A percentile compares a stretch with the other conserved stretches of the same genome.
Conservation (phyloP, 2,329 filamentous ascomycete genomes). For the Neurospora sp. region DNA sequence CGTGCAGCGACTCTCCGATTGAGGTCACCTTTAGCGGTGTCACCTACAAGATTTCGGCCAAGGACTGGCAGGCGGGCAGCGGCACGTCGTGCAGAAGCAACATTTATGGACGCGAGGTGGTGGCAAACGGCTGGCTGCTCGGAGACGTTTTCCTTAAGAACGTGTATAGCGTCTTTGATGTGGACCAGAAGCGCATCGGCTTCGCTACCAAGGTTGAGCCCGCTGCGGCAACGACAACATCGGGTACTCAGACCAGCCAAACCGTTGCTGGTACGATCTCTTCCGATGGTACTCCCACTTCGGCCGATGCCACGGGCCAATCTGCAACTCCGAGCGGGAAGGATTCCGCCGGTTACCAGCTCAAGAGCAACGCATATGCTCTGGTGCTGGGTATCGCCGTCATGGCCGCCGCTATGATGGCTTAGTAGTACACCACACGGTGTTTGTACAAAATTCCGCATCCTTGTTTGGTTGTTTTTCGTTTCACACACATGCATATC, state of each 20-base stretch:
- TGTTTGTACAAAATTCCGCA: neutral
- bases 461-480: neutral
- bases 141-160: constrained; percentile 85
- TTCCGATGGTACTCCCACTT: constrained; percentile 13
- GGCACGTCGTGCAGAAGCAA: constrained; percentile 56
- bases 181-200: constrained; percentile 53
- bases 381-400: constrained; percentile 17
- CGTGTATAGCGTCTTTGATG: constrained; percentile 78
- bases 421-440: constrained; percentile 6
- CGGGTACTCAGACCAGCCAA: neutral
- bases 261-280: constrained; percentile 6
- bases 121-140: constrained; percentile 62
- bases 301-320: constrained; percentile 4
- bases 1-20: constrained; percentile 56
- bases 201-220: constrained; percentile 26
- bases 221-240: constrained; percentile 9
- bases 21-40: constrained; percentile 59
- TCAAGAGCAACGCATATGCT: constrained; percentile 13
- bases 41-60: constrained; percentile 54
- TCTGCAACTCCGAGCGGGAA: constrained; percentile 17
- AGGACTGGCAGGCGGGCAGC: constrained; percentile 56
- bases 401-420: constrained; percentile 14
- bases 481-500: neutral
- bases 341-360: constrained; percentile 16
- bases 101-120: constrained; percentile 61